Percentiles rank a stretch among this genome's conserved stretches.
phyloP scores from a whole-genome alignment of 1,139 yeast species.

The Suhomyces terraborum region DNA sequence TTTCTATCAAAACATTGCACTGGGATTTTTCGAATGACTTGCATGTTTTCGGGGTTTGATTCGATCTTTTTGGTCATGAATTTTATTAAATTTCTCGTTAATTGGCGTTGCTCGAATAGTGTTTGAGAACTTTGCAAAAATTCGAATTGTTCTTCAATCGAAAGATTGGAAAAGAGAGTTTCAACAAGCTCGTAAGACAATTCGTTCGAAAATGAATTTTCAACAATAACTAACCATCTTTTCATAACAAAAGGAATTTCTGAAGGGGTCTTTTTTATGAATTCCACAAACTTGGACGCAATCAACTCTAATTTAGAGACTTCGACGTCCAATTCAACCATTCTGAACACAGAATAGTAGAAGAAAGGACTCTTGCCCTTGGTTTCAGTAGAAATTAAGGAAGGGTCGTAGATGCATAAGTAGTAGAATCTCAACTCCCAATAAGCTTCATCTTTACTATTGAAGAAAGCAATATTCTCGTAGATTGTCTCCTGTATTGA shows the following conservation, averaged over 20 bases:
- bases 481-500: slow-evolving; percentile 21
- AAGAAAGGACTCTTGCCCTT: slow-evolving; percentile 22
- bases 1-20: slow-evolving; percentile 50
- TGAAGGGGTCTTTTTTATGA: slow-evolving; percentile 13
- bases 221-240: slow-evolving; percentile 61
- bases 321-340: slow-evolving; percentile 40
- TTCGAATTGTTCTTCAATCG: slow-evolving; percentile 15
- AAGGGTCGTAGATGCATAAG: slow-evolving; percentile 48
- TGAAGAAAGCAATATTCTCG: slow-evolving; percentile 15
- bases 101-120: slow-evolving; percentile 48
- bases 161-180: slow-evolving; percentile 14
- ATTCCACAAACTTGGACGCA: slow-evolving; percentile 13
- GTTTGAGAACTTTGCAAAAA: slow-evolving; percentile 25
- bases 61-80: slow-evolving; percentile 13
- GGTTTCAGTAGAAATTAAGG: slow-evolving; percentile 16
- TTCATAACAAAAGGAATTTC: slow-evolving; percentile 33
- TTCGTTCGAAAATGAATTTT: slow-evolving; percentile 31
- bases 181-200: slow-evolving; percentile 19
- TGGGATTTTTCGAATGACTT: slow-evolving; percentile 39
- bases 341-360: slow-evolving; percentile 46
- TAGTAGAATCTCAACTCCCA: slow-evolving; percentile 54
- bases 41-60: slow-evolving; percentile 4
- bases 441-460: slow-evolving; percentile 20
- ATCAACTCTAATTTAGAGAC: neutral
- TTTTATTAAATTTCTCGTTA: slow-evolving; percentile 32